Evolutionary conservation across 2,329 filamentous ascomycete species (phyloP).

Genomic region (Cytospora paraplurivora): DNA sequence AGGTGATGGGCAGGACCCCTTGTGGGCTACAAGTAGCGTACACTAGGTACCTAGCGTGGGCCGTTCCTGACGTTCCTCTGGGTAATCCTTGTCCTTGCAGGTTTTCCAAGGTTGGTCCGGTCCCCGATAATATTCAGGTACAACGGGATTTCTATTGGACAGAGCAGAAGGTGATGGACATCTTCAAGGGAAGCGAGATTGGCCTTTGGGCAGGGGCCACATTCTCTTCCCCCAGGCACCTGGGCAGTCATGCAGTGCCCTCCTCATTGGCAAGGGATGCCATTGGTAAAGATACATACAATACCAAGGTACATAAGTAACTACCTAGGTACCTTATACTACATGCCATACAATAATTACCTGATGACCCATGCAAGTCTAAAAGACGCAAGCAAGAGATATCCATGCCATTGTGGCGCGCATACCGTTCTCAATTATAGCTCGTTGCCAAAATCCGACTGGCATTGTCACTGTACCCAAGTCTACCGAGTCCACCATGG

Average conservation of each 20-base stretch:
- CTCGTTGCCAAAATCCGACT: background rate
- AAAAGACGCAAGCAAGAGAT: background rate
- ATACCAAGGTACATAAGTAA: too few species aligned
- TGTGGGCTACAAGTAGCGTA: too few species aligned
- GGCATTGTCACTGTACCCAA: background rate
- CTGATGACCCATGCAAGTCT: too few species aligned
- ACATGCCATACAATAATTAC: background rate
- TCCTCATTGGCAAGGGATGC: conserved; percentile 17
- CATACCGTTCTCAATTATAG: background rate
- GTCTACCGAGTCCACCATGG: background rate
- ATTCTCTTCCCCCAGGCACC: conserved; percentile 9
- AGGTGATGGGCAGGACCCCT: too few species aligned
- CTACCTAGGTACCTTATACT: too few species aligned
- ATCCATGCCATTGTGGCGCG: background rate
- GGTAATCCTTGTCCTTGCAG: background rate
- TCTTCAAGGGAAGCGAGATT: conserved; percentile 17
- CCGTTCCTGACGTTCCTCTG: too few species aligned
- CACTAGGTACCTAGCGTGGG: too few species aligned
- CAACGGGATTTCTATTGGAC: background rate
- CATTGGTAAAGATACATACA: too few species aligned
- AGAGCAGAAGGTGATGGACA: background rate
- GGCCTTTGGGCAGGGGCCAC: conserved; percentile 12
- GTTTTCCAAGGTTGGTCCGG: background rate
- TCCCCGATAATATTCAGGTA: conserved; percentile 11
- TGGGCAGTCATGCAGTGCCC: background rate